Conservation (phyloP, 331 rosid species). For the Quercus phellos region DNA sequence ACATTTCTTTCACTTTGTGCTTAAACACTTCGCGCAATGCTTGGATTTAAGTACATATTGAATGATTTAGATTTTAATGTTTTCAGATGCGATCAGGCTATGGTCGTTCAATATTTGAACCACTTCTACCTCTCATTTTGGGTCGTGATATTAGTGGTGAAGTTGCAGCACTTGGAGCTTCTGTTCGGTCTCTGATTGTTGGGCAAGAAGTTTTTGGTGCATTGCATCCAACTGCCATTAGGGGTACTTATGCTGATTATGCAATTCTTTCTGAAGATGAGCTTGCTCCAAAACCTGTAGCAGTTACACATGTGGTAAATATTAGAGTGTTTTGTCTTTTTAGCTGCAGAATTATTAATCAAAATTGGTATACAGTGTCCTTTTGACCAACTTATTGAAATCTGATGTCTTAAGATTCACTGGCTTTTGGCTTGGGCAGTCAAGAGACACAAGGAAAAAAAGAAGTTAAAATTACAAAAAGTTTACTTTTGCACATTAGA, state of each 20-base stretch:
- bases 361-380: not conserved
- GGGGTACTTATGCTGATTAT: conserved; percentile 94
- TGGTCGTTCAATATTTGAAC: conserved; percentile 77
- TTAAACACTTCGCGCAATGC: not conserved
- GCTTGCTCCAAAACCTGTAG: conserved; percentile 61
- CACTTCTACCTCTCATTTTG: conserved; percentile 77
- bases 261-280: conserved; percentile 81
- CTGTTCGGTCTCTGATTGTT: conserved; percentile 48
- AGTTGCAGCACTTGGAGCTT: conserved; percentile 73
- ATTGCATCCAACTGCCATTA: conserved; percentile 90
- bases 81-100: conserved; percentile 88
- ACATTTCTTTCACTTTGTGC: not conserved
- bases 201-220: conserved; percentile 97
- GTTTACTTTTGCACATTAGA: not conserved
- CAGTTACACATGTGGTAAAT: conserved; percentile 84
- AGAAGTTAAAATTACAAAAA: not conserved
- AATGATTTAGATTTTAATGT: not conserved
- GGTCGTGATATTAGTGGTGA: conserved; percentile 97
- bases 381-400: not conserved
- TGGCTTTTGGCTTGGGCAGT: no score
- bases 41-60: not conserved
- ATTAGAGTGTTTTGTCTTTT: not conserved
- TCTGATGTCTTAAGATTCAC: not conserved
- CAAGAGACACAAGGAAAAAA: not conserved
- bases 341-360: not conserved